phyloP scores from a whole-genome alignment of 2,329 filamentous ascomycete species.

The Verticillium isaacii region DNA sequence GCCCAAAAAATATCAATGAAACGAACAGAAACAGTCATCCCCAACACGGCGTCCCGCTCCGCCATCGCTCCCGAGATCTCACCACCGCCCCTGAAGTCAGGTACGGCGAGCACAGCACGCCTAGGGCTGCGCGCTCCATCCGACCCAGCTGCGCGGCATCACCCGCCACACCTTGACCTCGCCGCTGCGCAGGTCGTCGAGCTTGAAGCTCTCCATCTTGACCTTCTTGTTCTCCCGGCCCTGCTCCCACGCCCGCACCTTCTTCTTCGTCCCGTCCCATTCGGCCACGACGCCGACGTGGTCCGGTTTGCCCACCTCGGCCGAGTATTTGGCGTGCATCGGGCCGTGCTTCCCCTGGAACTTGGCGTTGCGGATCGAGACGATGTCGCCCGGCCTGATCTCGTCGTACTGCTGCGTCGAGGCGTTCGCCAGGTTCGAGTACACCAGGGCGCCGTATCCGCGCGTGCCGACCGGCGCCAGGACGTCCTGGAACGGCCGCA shows the following conservation, averaged over 20 bases:
- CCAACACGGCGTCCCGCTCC: not conserved
- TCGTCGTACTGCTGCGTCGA: constrained; percentile 86
- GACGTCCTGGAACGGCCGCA: constrained; percentile 68
- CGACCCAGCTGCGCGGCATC: constrained; percentile 87
- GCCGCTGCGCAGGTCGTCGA: constrained; percentile 86
- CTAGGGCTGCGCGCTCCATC: constrained; percentile 69
- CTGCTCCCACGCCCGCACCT: constrained; percentile 93
- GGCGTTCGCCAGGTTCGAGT: constrained; percentile 92
- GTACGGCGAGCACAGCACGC: constrained; percentile 4
- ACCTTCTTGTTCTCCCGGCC: constrained; percentile 90
- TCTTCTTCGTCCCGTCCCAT: constrained; percentile 98
- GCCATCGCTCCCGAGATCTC: not conserved
- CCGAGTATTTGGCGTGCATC: constrained; percentile 90
- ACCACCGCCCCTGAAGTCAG: not conserved
- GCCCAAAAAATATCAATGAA: not conserved
- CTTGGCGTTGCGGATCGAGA: constrained; percentile 85
- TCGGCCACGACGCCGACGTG: constrained; percentile 91
- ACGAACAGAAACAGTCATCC: not conserved
- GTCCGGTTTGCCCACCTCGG: constrained; percentile 81
- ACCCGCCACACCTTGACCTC: constrained; percentile 98
- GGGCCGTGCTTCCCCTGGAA: constrained; percentile 94
- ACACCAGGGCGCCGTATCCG: constrained; percentile 86
- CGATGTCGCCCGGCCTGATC: constrained; percentile 87
- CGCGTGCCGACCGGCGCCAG: constrained; percentile 82
- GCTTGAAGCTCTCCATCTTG: constrained; percentile 87